Evolutionary conservation across 108 stramenopile genomes (phyloP), one percentile per base, ranked within the genome.

Genomic region (Cafeteria roenbergensis): DNA sequence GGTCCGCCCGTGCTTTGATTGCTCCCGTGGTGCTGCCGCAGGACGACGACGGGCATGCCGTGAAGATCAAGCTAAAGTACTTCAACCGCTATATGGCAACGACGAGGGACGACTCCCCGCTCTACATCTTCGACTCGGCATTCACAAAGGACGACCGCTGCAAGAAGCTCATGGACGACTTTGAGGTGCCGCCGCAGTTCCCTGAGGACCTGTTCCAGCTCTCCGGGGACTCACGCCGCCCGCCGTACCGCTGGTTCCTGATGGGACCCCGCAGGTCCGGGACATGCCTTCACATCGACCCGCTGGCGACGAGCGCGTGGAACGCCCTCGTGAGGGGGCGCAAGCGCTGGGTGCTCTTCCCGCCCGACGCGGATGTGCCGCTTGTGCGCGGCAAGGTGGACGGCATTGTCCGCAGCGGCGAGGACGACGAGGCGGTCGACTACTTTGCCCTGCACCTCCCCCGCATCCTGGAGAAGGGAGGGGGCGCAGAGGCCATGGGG

Each of bases 321-420:
- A 99, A 99, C 76, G 93, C 97, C 0, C 74, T 94, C 35, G 69
- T 96, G 48, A 57, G 65, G 0, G 97, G 97, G 0, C 68, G 86
- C 60, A 99, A 99, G 73, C 86, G 91, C 9, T 99, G 97, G 97
- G 90, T 94, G 54, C 71, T 99, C 25, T 95, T 99, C 68, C 94
- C 94, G 20, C 97, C 97, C 9, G 78, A 80, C 54, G 78, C 88
- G 0, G 75, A 88, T 30, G 90, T 86, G 68, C 62, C 66, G 34
- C 75, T 94, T 21, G 93, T 88, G 34, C 96, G 91, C 77, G 93
- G 89, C 9, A 77, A 70, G 53, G 74, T 74, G 4, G 62, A 90
- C 55, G 66, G 68, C 0, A 76, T 84, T 34, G 22, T 30, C 33
- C 21, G 60, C 0, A 62, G 57, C 14, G 77, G 76, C 26, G 93